Conservation (phyloP, 108 stramenopile species). For the Nitzschia palea region DNA sequence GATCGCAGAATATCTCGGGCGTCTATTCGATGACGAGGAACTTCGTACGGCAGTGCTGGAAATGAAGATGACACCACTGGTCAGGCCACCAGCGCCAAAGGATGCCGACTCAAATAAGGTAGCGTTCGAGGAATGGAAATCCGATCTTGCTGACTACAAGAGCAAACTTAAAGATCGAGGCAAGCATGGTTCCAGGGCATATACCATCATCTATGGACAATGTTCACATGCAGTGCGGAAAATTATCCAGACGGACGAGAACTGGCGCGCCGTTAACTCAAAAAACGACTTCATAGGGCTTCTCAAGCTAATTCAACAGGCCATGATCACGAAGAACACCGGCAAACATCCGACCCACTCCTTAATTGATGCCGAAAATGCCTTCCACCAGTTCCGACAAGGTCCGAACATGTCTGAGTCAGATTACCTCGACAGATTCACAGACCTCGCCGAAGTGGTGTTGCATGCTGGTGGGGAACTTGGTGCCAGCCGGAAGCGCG, state of each 20-base stretch:
- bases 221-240: too few species aligned
- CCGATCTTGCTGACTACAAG: neutral
- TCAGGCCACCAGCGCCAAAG: too few species aligned
- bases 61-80: neutral
- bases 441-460: constrained; percentile 10
- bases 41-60: neutral
- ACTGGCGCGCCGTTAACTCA: too few species aligned
- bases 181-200: too few species aligned
- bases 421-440: constrained; percentile 14
- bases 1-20: constrained; percentile 1
- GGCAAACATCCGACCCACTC: constrained; percentile 1
- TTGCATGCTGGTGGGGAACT: neutral
- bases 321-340: too few species aligned
- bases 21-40: neutral
- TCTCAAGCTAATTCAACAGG: too few species aligned
- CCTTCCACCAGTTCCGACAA: neutral
- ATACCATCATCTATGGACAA: too few species aligned
- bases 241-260: too few species aligned
- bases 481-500: too few species aligned
- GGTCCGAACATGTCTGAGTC: neutral
- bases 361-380: constrained; percentile 8
- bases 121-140: neutral
- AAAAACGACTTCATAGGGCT: too few species aligned
- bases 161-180: neutral
- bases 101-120: too few species aligned